Percentiles rank a stretch among this genome's conserved stretches.
phyloP scores from a whole-genome alignment of 768 basidiomycete genomes.

The Boletus reticuloceps region DNA sequence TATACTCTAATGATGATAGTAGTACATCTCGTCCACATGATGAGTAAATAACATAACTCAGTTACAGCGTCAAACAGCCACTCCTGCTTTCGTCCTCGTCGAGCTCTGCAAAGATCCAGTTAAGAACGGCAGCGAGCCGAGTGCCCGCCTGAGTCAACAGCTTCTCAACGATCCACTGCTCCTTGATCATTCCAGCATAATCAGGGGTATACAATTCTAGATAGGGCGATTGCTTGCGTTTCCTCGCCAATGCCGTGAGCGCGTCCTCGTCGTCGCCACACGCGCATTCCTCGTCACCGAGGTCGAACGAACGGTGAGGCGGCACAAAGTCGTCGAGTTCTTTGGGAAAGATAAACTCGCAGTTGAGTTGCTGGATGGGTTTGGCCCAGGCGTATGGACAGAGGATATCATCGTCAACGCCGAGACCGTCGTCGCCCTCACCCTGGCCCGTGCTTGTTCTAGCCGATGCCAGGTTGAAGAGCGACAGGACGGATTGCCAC shows the following conservation, averaged over 20 bases:
- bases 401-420: constrained; percentile 52
- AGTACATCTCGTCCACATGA: too few species aligned
- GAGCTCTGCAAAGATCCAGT: constrained; percentile 55
- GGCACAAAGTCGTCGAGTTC: constrained; percentile 56
- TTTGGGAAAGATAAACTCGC: constrained; percentile 76
- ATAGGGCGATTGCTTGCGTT: constrained; percentile 32
- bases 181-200: constrained; percentile 68
- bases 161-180: constrained; percentile 73
- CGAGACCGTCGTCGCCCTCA: constrained; percentile 14
- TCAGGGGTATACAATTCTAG: constrained; percentile 80
- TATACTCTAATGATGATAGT: too few species aligned
- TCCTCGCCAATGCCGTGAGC: not conserved
- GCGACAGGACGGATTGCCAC: constrained; percentile 26
- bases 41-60: not conserved
- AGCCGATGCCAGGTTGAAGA: not conserved
- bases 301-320: not conserved
- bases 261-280: not conserved
- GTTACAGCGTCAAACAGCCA: constrained; percentile 3
- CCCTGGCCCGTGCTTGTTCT: not conserved
- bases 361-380: constrained; percentile 74
- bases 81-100: not conserved
- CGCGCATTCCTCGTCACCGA: too few species aligned
- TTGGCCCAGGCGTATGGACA: constrained; percentile 82
- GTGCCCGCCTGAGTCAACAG: constrained; percentile 81
- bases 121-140: constrained; percentile 79